Evolutionary conservation across 2,329 filamentous ascomycete species (phyloP).

Genomic region (Penicillium capsulatum): DNA sequence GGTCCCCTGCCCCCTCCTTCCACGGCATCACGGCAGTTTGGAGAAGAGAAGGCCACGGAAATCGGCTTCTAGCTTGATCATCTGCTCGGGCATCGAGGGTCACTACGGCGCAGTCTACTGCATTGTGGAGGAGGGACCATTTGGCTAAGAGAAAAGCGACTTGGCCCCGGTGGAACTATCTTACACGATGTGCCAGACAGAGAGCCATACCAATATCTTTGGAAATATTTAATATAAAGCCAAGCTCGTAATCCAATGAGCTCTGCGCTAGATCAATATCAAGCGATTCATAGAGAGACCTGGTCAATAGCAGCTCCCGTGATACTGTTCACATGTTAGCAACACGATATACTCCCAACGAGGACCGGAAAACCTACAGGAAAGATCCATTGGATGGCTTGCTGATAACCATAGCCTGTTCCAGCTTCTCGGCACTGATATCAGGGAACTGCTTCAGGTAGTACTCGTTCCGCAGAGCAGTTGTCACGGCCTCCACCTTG

Average conservation of each 20-base stretch:
- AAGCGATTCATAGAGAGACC: slow-evolving; percentile 23
- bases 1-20: too few species aligned
- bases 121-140: too few species aligned
- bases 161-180: too few species aligned
- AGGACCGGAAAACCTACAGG: slow-evolving; percentile 30
- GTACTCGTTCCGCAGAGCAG: slow-evolving; percentile 75
- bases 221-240: neutral
- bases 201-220: too few species aligned
- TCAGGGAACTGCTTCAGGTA: slow-evolving; percentile 68
- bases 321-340: slow-evolving; percentile 29
- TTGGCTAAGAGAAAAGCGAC: too few species aligned
- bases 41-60: neutral
- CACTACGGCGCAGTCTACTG: too few species aligned
- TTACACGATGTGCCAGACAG: too few species aligned
- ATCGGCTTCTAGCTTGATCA: too few species aligned
- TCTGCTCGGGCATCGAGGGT: too few species aligned
- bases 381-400: slow-evolving; percentile 58
- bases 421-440: slow-evolving; percentile 67
- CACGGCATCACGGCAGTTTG: too few species aligned
- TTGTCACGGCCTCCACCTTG: slow-evolving; percentile 72
- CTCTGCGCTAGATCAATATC: slow-evolving; percentile 5
- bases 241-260: slow-evolving; percentile 1
- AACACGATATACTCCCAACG: neutral
- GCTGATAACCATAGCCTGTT: slow-evolving; percentile 80
- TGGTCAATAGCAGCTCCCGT: slow-evolving; percentile 37